Conservation (phyloP, 768 basidiomycete species). For the Lactifluus echinatus region DNA sequence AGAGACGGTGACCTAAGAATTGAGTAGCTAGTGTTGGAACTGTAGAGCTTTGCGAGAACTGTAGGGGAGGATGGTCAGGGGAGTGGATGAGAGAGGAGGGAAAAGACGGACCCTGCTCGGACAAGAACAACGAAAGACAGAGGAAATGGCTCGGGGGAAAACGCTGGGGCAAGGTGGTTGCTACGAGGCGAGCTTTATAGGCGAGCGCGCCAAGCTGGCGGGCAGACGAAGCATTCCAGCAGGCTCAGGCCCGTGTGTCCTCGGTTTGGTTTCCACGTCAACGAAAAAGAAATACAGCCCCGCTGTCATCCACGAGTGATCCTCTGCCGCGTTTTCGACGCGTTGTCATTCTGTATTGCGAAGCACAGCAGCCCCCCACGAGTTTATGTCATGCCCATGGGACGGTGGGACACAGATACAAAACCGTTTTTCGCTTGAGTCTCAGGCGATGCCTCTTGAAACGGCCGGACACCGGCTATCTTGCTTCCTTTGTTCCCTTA, state of each 20-base stretch:
- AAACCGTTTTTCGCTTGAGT: too few relatives aligned
- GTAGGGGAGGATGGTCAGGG: neutral
- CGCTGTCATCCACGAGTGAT: neutral
- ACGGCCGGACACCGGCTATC: too few relatives aligned
- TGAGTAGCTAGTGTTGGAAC: neutral
- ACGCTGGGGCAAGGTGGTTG: slow-evolving; percentile 3
- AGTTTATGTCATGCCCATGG: too few relatives aligned
- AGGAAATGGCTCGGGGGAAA: slow-evolving; percentile 26
- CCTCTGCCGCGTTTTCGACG: neutral
- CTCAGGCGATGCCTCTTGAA: neutral
- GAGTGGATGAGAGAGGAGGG: neutral
- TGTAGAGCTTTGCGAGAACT: slow-evolving; percentile 20
- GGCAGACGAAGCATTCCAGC: too few relatives aligned
- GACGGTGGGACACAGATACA: too few relatives aligned
- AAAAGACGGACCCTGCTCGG: slow-evolving; percentile 39
- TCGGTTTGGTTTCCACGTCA: slow-evolving; percentile 7
- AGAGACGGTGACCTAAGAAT: neutral
- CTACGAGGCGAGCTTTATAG: neutral
- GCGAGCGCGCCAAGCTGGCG: neutral
- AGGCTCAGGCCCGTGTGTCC: too few relatives aligned
- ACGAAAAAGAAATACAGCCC: neutral
- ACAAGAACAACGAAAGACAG: slow-evolving; percentile 28
- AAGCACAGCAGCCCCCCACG: too few relatives aligned
- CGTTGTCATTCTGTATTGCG: neutral
- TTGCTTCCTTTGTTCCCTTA: too few relatives aligned